Conservation (phyloP, 768 basidiomycete genomes). For the Lactarius vividus region DNA sequence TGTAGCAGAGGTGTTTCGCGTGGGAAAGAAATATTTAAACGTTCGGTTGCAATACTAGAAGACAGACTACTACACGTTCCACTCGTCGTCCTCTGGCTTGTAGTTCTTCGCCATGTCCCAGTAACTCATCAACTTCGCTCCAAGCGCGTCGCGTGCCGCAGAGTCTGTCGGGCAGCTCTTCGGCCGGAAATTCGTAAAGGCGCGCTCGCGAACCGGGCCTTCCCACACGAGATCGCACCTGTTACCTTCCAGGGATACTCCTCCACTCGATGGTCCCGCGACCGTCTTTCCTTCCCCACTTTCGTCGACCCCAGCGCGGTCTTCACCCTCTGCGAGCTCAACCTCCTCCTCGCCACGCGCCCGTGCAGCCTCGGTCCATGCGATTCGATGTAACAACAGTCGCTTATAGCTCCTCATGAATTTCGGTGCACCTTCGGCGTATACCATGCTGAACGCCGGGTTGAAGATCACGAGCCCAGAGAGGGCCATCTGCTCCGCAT, state of each 20-base stretch:
- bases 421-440: slow-evolving; percentile 89
- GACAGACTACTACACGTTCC: slow-evolving; percentile 30
- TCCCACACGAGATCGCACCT: slow-evolving; percentile 92
- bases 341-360: slow-evolving; percentile 72
- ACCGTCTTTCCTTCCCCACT: slow-evolving; percentile 36
- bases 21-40: slow-evolving; percentile 2
- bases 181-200: slow-evolving; percentile 77
- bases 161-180: slow-evolving; percentile 81
- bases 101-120: slow-evolving; percentile 96
- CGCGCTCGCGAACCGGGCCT: slow-evolving; percentile 78
- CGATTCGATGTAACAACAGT: slow-evolving; percentile 82
- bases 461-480: slow-evolving; percentile 91
- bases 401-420: slow-evolving; percentile 84
- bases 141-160: slow-evolving; percentile 82
- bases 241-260: slow-evolving; percentile 78
- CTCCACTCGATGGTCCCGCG: slow-evolving; percentile 31
- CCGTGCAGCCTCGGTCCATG: slow-evolving; percentile 90
- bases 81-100: slow-evolving; percentile 77
- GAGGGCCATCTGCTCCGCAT: slow-evolving; percentile 87
- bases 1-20: not conserved
- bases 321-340: slow-evolving; percentile 52
- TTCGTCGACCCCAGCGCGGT: slow-evolving; percentile 41
- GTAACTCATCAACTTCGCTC: slow-evolving; percentile 80
- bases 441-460: slow-evolving; percentile 83
- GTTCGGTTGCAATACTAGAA: not conserved